Evolutionary conservation across 1,139 yeast genomes (phyloP).

Genomic region (Yamadazyma triangularis): DNA sequence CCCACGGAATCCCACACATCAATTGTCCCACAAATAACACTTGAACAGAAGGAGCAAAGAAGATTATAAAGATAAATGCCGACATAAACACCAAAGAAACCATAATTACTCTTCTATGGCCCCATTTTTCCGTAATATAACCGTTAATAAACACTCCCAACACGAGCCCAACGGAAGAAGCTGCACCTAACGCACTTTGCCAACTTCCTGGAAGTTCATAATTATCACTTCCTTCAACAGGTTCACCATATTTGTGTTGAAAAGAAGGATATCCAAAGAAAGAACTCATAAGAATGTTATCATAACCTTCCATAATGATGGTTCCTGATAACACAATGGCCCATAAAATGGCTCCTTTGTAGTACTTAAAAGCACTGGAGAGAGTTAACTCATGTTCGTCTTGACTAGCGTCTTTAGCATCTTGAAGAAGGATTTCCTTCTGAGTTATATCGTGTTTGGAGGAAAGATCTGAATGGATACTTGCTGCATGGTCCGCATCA

Average conservation of each 20-base stretch:
- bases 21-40: slow-evolving; percentile 20
- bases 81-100: slow-evolving; percentile 17
- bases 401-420: slow-evolving; percentile 14
- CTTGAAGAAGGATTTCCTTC: background rate
- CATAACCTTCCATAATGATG: slow-evolving; percentile 25
- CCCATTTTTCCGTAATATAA: slow-evolving; percentile 18
- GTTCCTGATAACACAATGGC: slow-evolving; percentile 17
- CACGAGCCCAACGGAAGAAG: slow-evolving; percentile 18
- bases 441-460: slow-evolving; percentile 1
- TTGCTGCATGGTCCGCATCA: slow-evolving; percentile 1
- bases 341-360: slow-evolving; percentile 17
- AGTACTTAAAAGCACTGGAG: slow-evolving; percentile 11
- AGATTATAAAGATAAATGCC: slow-evolving; percentile 18
- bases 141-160: slow-evolving; percentile 21
- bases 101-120: slow-evolving; percentile 20
- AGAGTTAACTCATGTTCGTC: slow-evolving; percentile 14
- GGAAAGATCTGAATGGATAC: slow-evolving; percentile 2
- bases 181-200: slow-evolving; percentile 20
- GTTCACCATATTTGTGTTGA: slow-evolving; percentile 16
- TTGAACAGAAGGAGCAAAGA: slow-evolving; percentile 17
- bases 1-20: slow-evolving; percentile 23
- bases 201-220: slow-evolving; percentile 18
- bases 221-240: slow-evolving; percentile 13
- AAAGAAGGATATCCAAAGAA: slow-evolving; percentile 22
- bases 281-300: slow-evolving; percentile 17